Conservation (phyloP, 2,329 filamentous ascomycete genomes). For the Hypoxylon sp. region DNA sequence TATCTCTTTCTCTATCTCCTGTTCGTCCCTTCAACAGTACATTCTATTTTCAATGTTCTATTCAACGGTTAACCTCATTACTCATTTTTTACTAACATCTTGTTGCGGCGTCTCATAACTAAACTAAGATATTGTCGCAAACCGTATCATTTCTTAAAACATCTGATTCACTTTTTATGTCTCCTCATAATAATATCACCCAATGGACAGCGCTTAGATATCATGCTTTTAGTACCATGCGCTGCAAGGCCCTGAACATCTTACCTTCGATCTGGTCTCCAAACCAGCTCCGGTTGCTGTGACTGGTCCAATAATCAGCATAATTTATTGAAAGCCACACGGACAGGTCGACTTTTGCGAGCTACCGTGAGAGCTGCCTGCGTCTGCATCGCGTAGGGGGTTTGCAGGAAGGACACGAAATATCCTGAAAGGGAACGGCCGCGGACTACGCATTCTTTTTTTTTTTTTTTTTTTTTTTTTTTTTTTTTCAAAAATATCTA, state of each 20-base stretch:
- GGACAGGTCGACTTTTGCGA: conserved; percentile 26
- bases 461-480: conserved; percentile 26
- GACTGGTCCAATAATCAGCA: conserved; percentile 43
- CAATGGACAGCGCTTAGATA: conserved; percentile 31
- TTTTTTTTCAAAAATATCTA: conserved; percentile 15
- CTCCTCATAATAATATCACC: conserved; percentile 25
- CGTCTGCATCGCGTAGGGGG: conserved; percentile 43
- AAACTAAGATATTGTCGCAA: conserved; percentile 29
- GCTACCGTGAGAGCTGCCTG: conserved; percentile 36
- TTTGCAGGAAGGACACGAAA: conserved; percentile 33
- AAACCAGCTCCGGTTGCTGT: conserved; percentile 35
- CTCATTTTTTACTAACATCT: background rate
- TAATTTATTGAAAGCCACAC: conserved; percentile 25
- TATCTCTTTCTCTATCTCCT: background rate
- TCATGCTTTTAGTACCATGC: conserved; percentile 38
- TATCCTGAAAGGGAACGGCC: conserved; percentile 19
- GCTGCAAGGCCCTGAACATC: conserved; percentile 34
- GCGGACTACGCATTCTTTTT: conserved; percentile 28
- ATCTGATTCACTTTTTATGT: conserved; percentile 25
- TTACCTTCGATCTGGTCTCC: conserved; percentile 38
- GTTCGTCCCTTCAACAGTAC: background rate
- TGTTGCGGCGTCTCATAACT: conserved; percentile 13
- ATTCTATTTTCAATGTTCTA: background rate
- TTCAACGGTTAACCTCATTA: background rate
- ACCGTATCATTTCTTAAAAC: conserved; percentile 19